These are phyloP conservation scores for Solanum arcanum DNA, from an alignment of 257 asterid species.

Conservation along the genomic window DNA sequence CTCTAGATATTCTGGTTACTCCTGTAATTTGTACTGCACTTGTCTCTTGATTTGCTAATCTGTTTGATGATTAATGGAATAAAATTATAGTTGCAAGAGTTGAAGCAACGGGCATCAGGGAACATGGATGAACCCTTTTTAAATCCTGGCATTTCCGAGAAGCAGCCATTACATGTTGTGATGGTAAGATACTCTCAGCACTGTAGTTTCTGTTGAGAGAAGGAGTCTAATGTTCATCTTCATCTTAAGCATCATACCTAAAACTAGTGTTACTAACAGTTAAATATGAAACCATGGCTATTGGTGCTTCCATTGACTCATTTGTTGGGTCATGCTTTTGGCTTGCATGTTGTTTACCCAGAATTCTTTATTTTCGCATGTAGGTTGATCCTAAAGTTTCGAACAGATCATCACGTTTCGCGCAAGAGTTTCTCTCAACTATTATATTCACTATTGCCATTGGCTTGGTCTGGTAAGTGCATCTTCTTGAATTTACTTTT, in stretches of 20 bases:
- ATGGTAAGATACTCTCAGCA: constrained; percentile 47
- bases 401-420: constrained; percentile 60
- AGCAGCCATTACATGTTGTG: constrained; percentile 89
- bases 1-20: background rate
- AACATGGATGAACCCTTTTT: constrained; percentile 60
- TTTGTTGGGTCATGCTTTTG: background rate
- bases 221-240: background rate
- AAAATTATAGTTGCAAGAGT: constrained; percentile 74
- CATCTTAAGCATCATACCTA: background rate
- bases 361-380: constrained; percentile 6
- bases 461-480: constrained; percentile 74
- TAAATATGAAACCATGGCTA: background rate
- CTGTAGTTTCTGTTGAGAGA: background rate
- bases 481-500: background rate
- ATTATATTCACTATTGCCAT: constrained; percentile 69
- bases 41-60: background rate
- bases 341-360: background rate
- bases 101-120: constrained; percentile 78
- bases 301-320: background rate
- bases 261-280: background rate
- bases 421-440: constrained; percentile 72
- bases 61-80: constrained; percentile 11
- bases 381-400: constrained; percentile 83
- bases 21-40: background rate
- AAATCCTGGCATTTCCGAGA: constrained; percentile 81